Percentiles rank a stretch among this genome's conserved stretches.
Conservation (phyloP, 75 land plant genomes). For the Selaginella moellendorffii region DNA sequence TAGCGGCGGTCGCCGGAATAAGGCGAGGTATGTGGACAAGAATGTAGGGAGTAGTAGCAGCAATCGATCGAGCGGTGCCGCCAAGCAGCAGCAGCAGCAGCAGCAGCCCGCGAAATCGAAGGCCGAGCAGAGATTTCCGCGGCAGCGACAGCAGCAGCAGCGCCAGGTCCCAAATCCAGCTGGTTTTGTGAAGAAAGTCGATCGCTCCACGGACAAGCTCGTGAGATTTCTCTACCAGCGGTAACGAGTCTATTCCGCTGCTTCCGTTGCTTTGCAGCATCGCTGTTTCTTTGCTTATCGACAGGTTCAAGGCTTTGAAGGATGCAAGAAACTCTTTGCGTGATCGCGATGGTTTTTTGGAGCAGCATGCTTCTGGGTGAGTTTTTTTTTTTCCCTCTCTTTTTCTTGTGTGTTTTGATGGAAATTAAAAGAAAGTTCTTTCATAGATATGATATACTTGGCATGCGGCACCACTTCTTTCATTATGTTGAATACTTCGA, state of each 20-base stretch:
- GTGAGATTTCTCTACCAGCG: not conserved
- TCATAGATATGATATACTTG: constrained; percentile 54
- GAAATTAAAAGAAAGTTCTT: too few relatives aligned
- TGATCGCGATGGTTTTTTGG: not conserved
- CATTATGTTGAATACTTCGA: constrained; percentile 81
- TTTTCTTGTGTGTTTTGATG: not conserved
- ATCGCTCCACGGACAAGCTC: not conserved
- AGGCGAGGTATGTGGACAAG: not conserved
- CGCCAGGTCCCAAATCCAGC: too few relatives aligned
- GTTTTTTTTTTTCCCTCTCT: not conserved
- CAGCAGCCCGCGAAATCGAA: not conserved
- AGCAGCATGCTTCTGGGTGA: not conserved
- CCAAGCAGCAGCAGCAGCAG: not conserved
- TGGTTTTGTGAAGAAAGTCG: not conserved
- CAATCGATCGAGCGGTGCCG: not conserved
- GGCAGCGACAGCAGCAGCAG: too few relatives aligned
- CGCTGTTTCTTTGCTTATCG: not conserved
- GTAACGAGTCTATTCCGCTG: too few relatives aligned
- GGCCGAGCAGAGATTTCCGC: not conserved
- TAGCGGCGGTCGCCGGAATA: not conserved
- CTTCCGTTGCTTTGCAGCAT: too few relatives aligned
- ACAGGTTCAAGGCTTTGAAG: not conserved
- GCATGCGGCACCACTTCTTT: constrained; percentile 54
- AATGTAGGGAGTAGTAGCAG: not conserved
- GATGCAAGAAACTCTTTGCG: not conserved